Percentiles rank a stretch among this genome's conserved stretches.
Conservation (phyloP, 1,284 basidiomycete species). For the Stygiomarasmius scandens region DNA sequence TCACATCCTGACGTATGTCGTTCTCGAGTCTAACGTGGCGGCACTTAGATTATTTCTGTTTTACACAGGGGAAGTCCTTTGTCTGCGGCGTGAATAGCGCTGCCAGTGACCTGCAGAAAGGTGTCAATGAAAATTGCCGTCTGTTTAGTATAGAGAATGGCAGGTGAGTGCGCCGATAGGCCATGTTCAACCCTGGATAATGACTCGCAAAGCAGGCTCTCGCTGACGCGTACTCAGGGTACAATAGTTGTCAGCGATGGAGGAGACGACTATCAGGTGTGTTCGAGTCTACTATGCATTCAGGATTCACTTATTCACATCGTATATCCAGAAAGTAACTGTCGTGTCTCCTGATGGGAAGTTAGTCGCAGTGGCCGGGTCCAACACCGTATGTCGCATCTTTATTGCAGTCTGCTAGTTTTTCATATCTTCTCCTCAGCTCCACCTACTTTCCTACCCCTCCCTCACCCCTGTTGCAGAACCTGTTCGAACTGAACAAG, state of each 20-base stretch:
- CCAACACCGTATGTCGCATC: slow-evolving; percentile 55
- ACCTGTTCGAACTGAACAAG: slow-evolving; percentile 58
- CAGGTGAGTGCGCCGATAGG: slow-evolving; percentile 45
- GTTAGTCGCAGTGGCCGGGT: slow-evolving; percentile 64
- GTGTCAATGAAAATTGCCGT: slow-evolving; percentile 83
- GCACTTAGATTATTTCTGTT: slow-evolving; percentile 2
- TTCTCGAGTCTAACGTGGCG: neutral
- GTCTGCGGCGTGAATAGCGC: slow-evolving; percentile 88
- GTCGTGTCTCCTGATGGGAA: slow-evolving; percentile 67
- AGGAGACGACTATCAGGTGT: slow-evolving; percentile 82
- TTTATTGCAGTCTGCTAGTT: neutral
- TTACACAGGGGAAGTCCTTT: slow-evolving; percentile 49
- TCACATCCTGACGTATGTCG: slow-evolving; percentile 60
- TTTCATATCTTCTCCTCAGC: slow-evolving; percentile 39
- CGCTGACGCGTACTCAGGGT: slow-evolving; percentile 52
- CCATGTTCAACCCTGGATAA: slow-evolving; percentile 2
- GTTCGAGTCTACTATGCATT: neutral
- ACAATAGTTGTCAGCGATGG: slow-evolving; percentile 59
- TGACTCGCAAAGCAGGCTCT: slow-evolving; percentile 47
- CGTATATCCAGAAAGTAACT: slow-evolving; percentile 68
- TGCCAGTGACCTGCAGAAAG: slow-evolving; percentile 59
- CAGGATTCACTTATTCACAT: slow-evolving; percentile 10
- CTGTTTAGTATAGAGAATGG: slow-evolving; percentile 64
- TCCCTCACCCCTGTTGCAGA: slow-evolving; percentile 53
- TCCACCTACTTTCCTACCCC: slow-evolving; percentile 72